These are phyloP conservation scores for Entophlyctis luteolus DNA, from an alignment of 192 early-diverging fungal species.

Conservation along the genomic window DNA sequence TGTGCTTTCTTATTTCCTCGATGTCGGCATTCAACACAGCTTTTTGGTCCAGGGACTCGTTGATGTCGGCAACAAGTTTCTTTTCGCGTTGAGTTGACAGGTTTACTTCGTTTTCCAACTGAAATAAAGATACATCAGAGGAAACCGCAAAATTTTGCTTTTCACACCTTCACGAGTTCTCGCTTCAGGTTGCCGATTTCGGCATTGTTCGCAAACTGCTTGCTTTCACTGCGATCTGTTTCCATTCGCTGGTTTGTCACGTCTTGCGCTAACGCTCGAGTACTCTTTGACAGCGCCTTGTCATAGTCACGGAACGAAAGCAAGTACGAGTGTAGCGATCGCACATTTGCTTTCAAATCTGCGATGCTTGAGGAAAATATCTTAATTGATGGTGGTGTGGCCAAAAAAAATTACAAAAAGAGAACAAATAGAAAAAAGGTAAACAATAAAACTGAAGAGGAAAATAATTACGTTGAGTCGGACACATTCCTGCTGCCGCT, in stretches of 20 bases:
- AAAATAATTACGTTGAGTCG: slow-evolving; percentile 20
- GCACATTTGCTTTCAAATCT: slow-evolving; percentile 39
- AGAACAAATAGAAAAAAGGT: neutral
- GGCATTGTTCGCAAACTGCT: slow-evolving; percentile 50
- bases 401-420: neutral
- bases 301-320: slow-evolving; percentile 44
- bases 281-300: slow-evolving; percentile 47
- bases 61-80: slow-evolving; percentile 50
- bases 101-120: slow-evolving; percentile 60
- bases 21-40: slow-evolving; percentile 47
- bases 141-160: slow-evolving; percentile 1
- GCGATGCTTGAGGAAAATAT: slow-evolving; percentile 39
- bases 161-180: slow-evolving; percentile 52
- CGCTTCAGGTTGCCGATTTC: slow-evolving; percentile 60
- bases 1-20: slow-evolving; percentile 60
- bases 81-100: slow-evolving; percentile 50
- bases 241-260: slow-evolving; percentile 52
- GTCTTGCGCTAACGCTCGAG: slow-evolving; percentile 42
- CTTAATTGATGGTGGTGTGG: no score
- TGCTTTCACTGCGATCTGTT: slow-evolving; percentile 45
- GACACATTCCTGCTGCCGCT: slow-evolving; percentile 21
- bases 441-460: neutral
- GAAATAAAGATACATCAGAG: neutral
- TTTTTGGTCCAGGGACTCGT: slow-evolving; percentile 42
- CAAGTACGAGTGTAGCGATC: slow-evolving; percentile 39